Conservation (phyloP, 306 rosid species). For the Quercus suber region DNA sequence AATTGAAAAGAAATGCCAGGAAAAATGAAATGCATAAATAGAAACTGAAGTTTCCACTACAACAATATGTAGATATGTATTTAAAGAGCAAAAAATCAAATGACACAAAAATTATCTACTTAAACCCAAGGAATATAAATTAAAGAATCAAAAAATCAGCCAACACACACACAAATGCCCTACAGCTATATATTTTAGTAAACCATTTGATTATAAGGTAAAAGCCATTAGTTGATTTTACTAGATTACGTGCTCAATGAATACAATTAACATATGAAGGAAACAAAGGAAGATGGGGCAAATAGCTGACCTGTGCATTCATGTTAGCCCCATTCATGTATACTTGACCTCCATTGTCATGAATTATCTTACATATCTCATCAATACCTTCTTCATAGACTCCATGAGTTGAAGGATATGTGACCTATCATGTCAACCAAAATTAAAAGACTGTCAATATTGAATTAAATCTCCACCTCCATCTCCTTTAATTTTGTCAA, state of each 20-base stretch:
- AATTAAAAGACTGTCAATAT: conserved; percentile 13
- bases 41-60: neutral
- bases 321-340: conserved; percentile 99
- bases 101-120: neutral
- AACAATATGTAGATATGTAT: conserved; percentile 13
- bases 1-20: conserved; percentile 1
- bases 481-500: neutral
- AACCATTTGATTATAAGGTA: neutral
- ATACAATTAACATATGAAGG: neutral
- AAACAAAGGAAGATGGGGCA: neutral
- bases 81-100: neutral
- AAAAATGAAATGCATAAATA: neutral
- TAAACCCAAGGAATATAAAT: neutral
- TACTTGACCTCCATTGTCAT: conserved; percentile 98
- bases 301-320: conserved; percentile 83
- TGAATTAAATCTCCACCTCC: conserved; percentile 5
- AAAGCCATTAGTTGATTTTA: neutral
- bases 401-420: conserved; percentile 98
- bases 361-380: conserved; percentile 95
- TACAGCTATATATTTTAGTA: neutral
- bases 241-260: neutral
- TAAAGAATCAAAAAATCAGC: conserved; percentile 10
- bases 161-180: neutral
- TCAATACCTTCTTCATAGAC: conserved; percentile 97
- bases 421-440: conserved; percentile 63